These are phyloP conservation scores for Scytalidium sp. DNA, from an alignment of 2,329 filamentous ascomycete species.

Conservation along the genomic window DNA sequence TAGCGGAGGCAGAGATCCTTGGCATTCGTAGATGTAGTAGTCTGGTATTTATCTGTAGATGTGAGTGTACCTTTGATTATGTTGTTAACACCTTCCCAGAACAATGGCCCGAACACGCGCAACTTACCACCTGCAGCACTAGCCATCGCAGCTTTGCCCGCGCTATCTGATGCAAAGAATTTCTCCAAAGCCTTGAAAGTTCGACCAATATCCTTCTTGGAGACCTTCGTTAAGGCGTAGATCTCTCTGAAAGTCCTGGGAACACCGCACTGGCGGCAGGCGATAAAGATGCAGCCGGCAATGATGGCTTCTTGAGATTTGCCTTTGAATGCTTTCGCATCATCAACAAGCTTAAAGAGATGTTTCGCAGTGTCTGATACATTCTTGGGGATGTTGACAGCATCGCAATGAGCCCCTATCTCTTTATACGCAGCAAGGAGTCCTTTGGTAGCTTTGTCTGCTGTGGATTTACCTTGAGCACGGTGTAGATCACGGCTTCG, in stretches of 20 bases:
- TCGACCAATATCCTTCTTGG: conserved; percentile 95
- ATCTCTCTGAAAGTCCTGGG: conserved; percentile 93
- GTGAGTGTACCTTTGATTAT: conserved; percentile 19
- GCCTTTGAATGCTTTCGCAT: conserved; percentile 90
- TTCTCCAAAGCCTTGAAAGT: conserved; percentile 92
- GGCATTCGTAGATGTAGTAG: conserved; percentile 74
- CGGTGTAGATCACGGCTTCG: conserved; percentile 74
- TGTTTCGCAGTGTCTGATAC: conserved; percentile 90
- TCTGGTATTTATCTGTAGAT: conserved; percentile 60
- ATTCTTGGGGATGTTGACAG: conserved; percentile 74
- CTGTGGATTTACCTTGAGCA: conserved; percentile 76
- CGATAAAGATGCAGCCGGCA: conserved; percentile 95
- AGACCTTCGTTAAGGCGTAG: conserved; percentile 86
- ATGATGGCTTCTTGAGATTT: conserved; percentile 93
- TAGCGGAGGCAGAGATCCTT: conserved; percentile 85
- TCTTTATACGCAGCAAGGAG: conserved; percentile 83
- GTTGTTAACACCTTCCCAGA: conserved; percentile 26
- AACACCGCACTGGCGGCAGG: conserved; percentile 84
- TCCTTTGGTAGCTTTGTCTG: conserved; percentile 79
- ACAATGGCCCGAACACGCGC: conserved; percentile 15
- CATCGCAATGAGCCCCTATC: conserved; percentile 84
- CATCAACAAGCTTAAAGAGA: conserved; percentile 91
- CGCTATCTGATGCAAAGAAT: conserved; percentile 75
- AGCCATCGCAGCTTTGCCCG: conserved; percentile 49
- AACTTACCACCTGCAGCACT: conserved; percentile 53